Evolutionary conservation across 345 rosid genomes (phyloP).

Genomic region (Syzygium grande): DNA sequence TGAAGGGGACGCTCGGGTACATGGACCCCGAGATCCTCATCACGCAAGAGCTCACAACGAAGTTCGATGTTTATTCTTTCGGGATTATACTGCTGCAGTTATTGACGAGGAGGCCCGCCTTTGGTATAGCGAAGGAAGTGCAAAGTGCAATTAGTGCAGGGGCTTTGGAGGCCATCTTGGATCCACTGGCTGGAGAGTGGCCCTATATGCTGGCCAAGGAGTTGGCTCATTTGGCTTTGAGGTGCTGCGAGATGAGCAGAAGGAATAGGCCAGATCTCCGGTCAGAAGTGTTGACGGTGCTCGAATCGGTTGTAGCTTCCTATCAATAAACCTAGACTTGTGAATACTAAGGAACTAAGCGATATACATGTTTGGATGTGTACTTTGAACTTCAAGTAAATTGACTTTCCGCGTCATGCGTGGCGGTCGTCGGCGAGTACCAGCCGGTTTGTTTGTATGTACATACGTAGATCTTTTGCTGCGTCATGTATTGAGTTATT

Average conservation of each 20-base stretch:
- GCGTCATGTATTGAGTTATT: background rate
- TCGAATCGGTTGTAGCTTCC: background rate
- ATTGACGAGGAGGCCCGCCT: too few relatives aligned
- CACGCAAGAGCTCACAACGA: constrained; percentile 60
- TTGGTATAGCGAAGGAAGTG: background rate
- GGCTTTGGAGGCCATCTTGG: too few relatives aligned
- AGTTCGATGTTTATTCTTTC: constrained; percentile 54
- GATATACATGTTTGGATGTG: background rate
- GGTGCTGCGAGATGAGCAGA: background rate
- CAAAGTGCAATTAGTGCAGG: too few relatives aligned
- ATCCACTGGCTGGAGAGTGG: background rate
- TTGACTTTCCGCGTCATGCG: background rate
- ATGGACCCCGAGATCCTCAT: constrained; percentile 67
- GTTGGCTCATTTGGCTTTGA: background rate
- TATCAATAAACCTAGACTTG: background rate
- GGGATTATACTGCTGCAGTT: too few relatives aligned
- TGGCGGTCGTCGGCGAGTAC: background rate
- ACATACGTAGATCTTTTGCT: background rate
- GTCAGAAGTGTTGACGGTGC: background rate
- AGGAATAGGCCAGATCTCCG: background rate
- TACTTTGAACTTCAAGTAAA: background rate
- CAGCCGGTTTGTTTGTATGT: background rate
- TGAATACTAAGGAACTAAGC: background rate
- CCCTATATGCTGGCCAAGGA: background rate
- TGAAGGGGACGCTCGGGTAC: background rate